Conservation (phyloP, 1,284 basidiomycete species). For the Sanghuangporus sanghuang region DNA sequence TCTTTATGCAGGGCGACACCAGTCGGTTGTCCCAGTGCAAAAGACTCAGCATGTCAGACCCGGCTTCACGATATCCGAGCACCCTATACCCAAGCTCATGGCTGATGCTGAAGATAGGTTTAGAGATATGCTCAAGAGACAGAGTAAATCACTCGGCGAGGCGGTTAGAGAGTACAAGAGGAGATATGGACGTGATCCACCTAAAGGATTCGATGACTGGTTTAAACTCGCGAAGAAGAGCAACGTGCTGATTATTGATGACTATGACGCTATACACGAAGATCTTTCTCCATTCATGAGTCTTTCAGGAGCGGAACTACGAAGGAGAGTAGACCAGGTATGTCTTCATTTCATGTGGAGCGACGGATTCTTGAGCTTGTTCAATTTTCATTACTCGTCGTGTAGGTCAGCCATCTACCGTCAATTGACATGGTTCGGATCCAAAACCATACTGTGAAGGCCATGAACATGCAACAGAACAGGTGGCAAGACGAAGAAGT, state of each 20-base stretch:
- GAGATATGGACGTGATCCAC: slow-evolving; percentile 76
- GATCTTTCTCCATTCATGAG: slow-evolving; percentile 83
- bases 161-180: slow-evolving; percentile 77
- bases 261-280: slow-evolving; percentile 78
- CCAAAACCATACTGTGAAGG: slow-evolving; percentile 54
- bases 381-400: neutral
- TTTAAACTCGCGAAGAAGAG: slow-evolving; percentile 75
- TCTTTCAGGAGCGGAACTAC: slow-evolving; percentile 67
- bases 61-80: slow-evolving; percentile 32
- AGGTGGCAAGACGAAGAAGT: slow-evolving; percentile 61
- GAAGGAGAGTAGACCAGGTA: slow-evolving; percentile 67
- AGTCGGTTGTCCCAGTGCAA: slow-evolving; percentile 15
- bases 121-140: slow-evolving; percentile 57
- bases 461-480: slow-evolving; percentile 48
- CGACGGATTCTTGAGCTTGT: neutral
- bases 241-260: slow-evolving; percentile 80
- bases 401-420: slow-evolving; percentile 69
- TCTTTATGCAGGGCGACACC: slow-evolving; percentile 37
- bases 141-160: slow-evolving; percentile 70
- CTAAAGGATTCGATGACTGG: slow-evolving; percentile 88
- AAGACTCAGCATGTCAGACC: slow-evolving; percentile 9
- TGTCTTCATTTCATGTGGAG: slow-evolving; percentile 21
- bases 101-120: slow-evolving; percentile 68
- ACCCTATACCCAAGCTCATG: slow-evolving; percentile 84
- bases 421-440: slow-evolving; percentile 85